Percentiles rank a stretch among this genome's conserved stretches.
These are phyloP conservation scores for Ophiostoma populinum DNA, from an alignment of 2,329 filamentous ascomycete species.

Conservation along the genomic window DNA sequence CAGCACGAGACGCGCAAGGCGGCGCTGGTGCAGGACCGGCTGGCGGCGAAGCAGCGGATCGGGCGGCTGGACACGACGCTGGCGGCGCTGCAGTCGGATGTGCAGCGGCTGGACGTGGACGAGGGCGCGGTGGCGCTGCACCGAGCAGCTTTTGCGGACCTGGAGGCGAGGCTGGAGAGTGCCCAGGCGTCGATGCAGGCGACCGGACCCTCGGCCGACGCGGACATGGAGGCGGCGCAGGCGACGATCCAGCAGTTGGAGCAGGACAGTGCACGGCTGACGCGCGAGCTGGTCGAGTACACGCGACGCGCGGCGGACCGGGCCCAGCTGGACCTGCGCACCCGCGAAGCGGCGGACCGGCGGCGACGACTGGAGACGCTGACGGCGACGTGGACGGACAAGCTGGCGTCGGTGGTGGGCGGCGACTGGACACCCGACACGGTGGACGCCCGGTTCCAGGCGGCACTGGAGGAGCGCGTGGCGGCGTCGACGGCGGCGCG, in stretches of 20 bases:
- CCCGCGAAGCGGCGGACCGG: conserved; percentile 60
- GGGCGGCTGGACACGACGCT: conserved; percentile 55
- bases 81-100: conserved; percentile 44
- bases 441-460: conserved; percentile 55
- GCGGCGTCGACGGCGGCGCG: conserved; percentile 45
- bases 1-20: conserved; percentile 59
- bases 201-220: conserved; percentile 55
- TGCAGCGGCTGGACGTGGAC: conserved; percentile 62
- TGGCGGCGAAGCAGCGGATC: conserved; percentile 57
- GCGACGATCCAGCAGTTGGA: conserved; percentile 51
- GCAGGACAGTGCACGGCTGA: conserved; percentile 51
- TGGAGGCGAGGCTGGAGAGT: conserved; percentile 42
- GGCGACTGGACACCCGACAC: conserved; percentile 49
- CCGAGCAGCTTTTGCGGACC: conserved; percentile 54
- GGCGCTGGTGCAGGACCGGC: conserved; percentile 55
- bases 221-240: conserved; percentile 49
- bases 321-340: conserved; percentile 67
- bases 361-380: conserved; percentile 64
- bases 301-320: conserved; percentile 67
- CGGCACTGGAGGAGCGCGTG: conserved; percentile 38
- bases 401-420: conserved; percentile 48
- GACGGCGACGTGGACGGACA: conserved; percentile 53
- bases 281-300: conserved; percentile 66
- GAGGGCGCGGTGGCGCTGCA: conserved; percentile 69
- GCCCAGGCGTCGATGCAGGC: conserved; percentile 45